Conservation (phyloP, 495 filamentous ascomycete species). For the Chaetomium tenue region DNA sequence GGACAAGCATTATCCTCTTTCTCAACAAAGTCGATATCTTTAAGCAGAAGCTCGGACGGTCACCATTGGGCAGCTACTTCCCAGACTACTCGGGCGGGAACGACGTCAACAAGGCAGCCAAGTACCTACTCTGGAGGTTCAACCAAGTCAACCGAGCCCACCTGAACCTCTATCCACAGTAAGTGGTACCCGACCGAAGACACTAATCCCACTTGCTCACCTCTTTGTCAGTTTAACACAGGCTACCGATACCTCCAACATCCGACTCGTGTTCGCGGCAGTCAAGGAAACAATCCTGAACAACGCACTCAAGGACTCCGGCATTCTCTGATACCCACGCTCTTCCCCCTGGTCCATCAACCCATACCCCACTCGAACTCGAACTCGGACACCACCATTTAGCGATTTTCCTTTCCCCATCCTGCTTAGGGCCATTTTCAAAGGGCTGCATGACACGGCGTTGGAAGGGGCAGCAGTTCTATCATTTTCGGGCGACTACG, state of each 20-base stretch:
- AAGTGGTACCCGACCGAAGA: conserved; percentile 40
- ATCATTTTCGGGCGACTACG: background rate
- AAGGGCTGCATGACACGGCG: conserved; percentile 33
- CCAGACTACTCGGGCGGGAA: conserved; percentile 97
- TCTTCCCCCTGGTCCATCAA: background rate
- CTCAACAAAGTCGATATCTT: conserved; percentile 98
- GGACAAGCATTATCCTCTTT: conserved; percentile 97
- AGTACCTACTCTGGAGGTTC: conserved; percentile 97
- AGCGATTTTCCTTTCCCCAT: conserved; percentile 12
- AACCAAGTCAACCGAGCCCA: conserved; percentile 97
- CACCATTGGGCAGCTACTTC: conserved; percentile 89
- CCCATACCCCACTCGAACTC: conserved; percentile 8
- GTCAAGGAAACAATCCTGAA: conserved; percentile 99
- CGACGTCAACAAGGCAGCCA: conserved; percentile 95
- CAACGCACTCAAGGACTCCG: conserved; percentile 96
- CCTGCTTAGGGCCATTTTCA: conserved; percentile 18
- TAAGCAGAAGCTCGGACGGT: conserved; percentile 85
- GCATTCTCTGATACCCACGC: conserved; percentile 64
- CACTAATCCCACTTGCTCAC: conserved; percentile 34
- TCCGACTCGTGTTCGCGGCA: conserved; percentile 93
- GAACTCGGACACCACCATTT: background rate
- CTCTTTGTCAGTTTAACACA: conserved; percentile 73
- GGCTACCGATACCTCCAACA: conserved; percentile 97
- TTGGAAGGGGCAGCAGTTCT: conserved; percentile 22
- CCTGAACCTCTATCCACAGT: conserved; percentile 97